Evolutionary conservation across 345 rosid genomes (phyloP).

Genomic region (Melaleuca quinquenervia): DNA sequence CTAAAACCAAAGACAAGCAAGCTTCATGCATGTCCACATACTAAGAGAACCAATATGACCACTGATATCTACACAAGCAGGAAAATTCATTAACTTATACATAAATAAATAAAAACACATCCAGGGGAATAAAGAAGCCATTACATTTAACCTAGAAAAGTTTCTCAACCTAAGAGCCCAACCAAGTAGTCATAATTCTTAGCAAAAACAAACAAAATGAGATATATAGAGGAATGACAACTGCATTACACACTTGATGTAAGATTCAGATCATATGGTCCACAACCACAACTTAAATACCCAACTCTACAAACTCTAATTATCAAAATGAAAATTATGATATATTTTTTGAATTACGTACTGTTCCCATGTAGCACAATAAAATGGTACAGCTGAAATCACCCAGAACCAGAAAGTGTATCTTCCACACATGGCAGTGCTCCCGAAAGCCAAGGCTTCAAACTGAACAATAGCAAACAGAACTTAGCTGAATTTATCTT

Average conservation of each 20-base stretch:
- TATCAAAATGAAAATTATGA: background rate
- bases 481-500: background rate
- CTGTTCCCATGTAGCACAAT: slow-evolving; percentile 97
- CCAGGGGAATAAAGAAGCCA: background rate
- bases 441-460: slow-evolving; percentile 78
- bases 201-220: too few relatives aligned
- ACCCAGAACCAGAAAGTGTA: slow-evolving; percentile 92
- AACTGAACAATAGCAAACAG: slow-evolving; percentile 34
- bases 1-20: background rate
- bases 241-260: background rate
- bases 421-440: slow-evolving; percentile 95
- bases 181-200: background rate
- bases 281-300: background rate
- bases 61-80: background rate
- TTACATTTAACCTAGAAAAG: background rate
- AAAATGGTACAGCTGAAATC: slow-evolving; percentile 88
- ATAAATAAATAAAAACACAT: background rate
- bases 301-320: background rate
- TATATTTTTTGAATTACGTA: slow-evolving; percentile 23
- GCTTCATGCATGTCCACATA: background rate
- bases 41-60: background rate
- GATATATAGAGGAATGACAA: background rate
- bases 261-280: background rate
- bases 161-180: background rate
- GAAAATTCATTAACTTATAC: background rate